Evolutionary conservation across 495 filamentous ascomycete genomes (phyloP), one percentile per base, ranked within the genome.

Genomic region (Jackrogersella multiformis): DNA sequence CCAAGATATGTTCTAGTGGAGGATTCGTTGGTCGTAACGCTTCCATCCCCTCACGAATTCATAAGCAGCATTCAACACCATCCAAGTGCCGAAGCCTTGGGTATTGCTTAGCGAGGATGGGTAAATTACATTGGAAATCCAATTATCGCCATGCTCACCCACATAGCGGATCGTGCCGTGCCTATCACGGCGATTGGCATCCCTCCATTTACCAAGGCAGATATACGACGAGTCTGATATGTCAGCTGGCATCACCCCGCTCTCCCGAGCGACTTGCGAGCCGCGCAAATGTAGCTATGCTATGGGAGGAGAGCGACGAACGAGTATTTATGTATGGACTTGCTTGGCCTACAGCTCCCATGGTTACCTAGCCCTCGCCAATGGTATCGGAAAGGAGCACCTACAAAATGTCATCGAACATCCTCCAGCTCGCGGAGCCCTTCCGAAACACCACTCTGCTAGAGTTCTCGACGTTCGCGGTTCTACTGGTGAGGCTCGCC

Each of bases 71-170:
- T 8, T 13, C 18, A 18, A 44, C 34, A 18, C 32, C 34, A 34
- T 51, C 16, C 39, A 69, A 69, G 66, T 69, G 55, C 66, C 60
- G 66, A 48, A 20, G 52, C 60, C 23, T 26, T 24, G 13, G 13
- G 8, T 23, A 16, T 28, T 9, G 13, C 26, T 34, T 24, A 36
- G 10, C 42, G 6, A 51, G 53, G 21, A 18, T 26, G 16, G 46
- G 46, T 15, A 21, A 48, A 53, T 53, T 46, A 61, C 44, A 56
- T 32, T 53, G 28, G 45, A 44, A n/a, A n/a, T 8, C 54, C 39
- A 35, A 36, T 35, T 35, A 24, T 38, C 54, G 21, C 15, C 21
- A 35, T 30, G 2, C 56, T 13, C 49, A 6, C 32, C n/a, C n/a
- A n/a, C n/a, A 18, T 48, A 12, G 21, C 20, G 21, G 35, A 45